phyloP scores from a whole-genome alignment of 192 early-diverging fungal genomes.

The Coemansia sp. region DNA sequence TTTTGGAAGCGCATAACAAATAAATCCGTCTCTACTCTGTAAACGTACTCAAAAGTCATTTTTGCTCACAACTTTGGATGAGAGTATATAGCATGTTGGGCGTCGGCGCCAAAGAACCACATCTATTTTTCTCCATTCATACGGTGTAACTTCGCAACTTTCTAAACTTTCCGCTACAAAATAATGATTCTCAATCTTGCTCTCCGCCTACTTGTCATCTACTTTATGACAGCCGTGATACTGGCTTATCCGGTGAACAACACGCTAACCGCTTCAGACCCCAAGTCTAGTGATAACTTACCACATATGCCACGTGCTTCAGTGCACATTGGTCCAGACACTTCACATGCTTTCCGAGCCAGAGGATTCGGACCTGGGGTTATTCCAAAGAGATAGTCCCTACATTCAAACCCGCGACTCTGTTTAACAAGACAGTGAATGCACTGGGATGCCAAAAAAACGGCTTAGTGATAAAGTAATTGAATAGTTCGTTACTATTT shows the following conservation, averaged over 20 bases:
- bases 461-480: too few species aligned
- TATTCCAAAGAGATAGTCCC: background rate
- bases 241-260: background rate
- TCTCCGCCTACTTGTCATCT: background rate
- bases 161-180: background rate
- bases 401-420: too few species aligned
- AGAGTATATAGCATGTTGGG: background rate
- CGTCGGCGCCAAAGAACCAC: background rate
- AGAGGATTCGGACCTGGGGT: background rate
- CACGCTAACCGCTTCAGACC: background rate
- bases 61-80: background rate
- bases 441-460: too few species aligned
- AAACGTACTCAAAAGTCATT: background rate
- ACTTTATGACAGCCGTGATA: background rate
- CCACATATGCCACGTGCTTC: background rate
- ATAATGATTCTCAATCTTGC: background rate
- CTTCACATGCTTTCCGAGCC: background rate
- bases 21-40: background rate
- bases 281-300: background rate
- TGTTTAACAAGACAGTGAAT: too few species aligned
- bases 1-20: slow-evolving; percentile 3
- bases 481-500: too few species aligned
- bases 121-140: background rate
- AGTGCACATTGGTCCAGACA: background rate
- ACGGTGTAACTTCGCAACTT: background rate